A percentile compares a stretch with the other conserved stretches of the same genome.
Evolutionary conservation across 345 rosid genomes (phyloP).

Genomic region (Eucalyptus albens): DNA sequence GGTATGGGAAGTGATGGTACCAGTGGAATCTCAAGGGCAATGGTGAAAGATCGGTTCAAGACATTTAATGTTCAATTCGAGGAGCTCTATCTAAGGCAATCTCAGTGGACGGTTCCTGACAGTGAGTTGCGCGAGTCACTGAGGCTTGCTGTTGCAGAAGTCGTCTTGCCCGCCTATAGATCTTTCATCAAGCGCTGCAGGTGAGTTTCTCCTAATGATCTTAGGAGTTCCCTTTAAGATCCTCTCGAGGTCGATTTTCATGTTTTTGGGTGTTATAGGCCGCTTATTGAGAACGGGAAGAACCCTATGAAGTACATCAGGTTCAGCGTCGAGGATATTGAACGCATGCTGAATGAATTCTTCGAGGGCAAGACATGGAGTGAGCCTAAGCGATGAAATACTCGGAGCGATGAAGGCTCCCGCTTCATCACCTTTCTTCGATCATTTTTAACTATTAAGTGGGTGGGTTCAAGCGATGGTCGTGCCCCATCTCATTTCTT

Average conservation of each 20-base stretch:
- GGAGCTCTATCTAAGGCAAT: slow-evolving; percentile 88
- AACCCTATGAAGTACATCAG: slow-evolving; percentile 77
- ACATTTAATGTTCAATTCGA: slow-evolving; percentile 79
- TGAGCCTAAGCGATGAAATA: slow-evolving; percentile 57
- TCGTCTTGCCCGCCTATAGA: slow-evolving; percentile 89
- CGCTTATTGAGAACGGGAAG: slow-evolving; percentile 77
- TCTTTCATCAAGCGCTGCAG: slow-evolving; percentile 84
- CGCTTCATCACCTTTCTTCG: neutral
- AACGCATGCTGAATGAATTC: slow-evolving; percentile 84
- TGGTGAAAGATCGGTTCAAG: slow-evolving; percentile 86
- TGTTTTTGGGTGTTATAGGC: slow-evolving; percentile 26
- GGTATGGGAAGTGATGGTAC: slow-evolving; percentile 9
- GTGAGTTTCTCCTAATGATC: slow-evolving; percentile 14
- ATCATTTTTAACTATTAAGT: neutral
- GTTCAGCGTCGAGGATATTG: slow-evolving; percentile 70
- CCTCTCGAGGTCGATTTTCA: neutral
- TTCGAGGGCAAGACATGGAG: slow-evolving; percentile 86
- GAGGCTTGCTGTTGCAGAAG: slow-evolving; percentile 95
- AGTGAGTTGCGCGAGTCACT: slow-evolving; percentile 87
- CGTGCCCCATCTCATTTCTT: neutral
- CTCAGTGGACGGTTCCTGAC: slow-evolving; percentile 98
- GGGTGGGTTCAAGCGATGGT: neutral
- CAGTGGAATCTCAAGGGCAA: slow-evolving; percentile 53
- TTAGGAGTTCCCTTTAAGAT: neutral
- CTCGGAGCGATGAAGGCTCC: neutral